These are phyloP conservation scores for Ascochyta clinopodiicola DNA, from an alignment of 2,329 filamentous ascomycete genomes.

Conservation along the genomic window DNA sequence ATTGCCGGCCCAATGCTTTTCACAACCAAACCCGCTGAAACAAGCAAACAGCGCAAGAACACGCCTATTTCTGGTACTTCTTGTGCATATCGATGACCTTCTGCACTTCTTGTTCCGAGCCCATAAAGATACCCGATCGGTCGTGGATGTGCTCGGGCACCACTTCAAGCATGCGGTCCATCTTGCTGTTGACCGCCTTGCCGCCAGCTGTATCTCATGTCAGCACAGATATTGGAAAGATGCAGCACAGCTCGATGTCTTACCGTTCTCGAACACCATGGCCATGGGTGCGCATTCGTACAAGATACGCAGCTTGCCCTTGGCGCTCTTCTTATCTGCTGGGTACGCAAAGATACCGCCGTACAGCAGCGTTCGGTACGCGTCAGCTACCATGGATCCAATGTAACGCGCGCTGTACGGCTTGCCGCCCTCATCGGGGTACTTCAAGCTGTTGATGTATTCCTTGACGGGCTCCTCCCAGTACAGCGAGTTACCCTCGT, in stretches of 20 bases:
- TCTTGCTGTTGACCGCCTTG: conserved; percentile 87
- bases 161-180: conserved; percentile 88
- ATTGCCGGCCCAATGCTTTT: conserved; percentile 10
- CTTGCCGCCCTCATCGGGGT: conserved; percentile 75
- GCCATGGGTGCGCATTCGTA: conserved; percentile 99
- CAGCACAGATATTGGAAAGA: conserved; percentile 16
- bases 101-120: conserved; percentile 92
- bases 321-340: conserved; percentile 96
- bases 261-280: conserved; percentile 97
- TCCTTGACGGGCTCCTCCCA: conserved; percentile 87
- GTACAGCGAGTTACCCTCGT: conserved; percentile 97
- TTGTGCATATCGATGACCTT: conserved; percentile 89
- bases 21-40: conserved; percentile 3
- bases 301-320: conserved; percentile 95
- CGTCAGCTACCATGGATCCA: conserved; percentile 97
- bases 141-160: conserved; percentile 94
- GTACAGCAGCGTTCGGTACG: conserved; percentile 93
- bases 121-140: conserved; percentile 93
- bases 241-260: conserved; percentile 45
- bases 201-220: conserved; percentile 72
- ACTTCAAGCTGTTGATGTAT: conserved; percentile 91
- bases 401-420: conserved; percentile 97
- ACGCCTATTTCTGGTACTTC: conserved; percentile 52
- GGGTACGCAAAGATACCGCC: conserved; percentile 98
- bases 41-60: not conserved